These are phyloP conservation scores for Naegleria gruberi DNA, from an alignment of 208 protist genomes.

Conservation along the genomic window DNA sequence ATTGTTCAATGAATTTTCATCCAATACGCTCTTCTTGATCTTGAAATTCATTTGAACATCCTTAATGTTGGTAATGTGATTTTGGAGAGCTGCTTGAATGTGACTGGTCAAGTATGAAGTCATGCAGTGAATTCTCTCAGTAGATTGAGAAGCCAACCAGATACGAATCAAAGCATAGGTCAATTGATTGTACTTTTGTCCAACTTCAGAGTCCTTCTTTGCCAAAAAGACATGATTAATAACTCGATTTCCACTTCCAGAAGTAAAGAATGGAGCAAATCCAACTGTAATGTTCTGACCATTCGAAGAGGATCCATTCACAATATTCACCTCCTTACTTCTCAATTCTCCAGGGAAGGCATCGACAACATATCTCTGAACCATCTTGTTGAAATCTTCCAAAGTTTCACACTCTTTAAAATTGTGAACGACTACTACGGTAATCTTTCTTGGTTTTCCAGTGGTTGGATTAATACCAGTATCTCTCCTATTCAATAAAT, in stretches of 20 bases:
- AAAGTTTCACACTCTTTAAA: not conserved
- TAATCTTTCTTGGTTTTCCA: not conserved
- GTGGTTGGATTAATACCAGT: not conserved
- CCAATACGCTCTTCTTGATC: not conserved
- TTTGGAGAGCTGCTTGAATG: not conserved
- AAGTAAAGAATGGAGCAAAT: not conserved
- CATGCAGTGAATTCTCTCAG: slow-evolving; percentile 3
- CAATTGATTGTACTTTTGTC: not conserved
- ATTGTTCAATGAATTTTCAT: not conserved
- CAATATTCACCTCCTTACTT: not conserved
- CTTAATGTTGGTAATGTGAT: not conserved
- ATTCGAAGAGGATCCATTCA: not conserved
- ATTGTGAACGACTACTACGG: not conserved
- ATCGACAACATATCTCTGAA: not conserved
- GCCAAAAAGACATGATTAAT: not conserved
- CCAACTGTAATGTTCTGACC: not conserved
- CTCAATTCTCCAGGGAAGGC: not conserved
- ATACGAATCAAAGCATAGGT: not conserved
- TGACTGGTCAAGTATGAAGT: not conserved
- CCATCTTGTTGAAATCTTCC: not conserved
- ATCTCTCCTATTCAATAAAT: not conserved
- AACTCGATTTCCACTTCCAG: not conserved
- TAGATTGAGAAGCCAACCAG: not conserved
- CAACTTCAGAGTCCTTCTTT: not conserved
- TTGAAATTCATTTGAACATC: slow-evolving; percentile 1